Evolutionary conservation across 805 yeast genomes (phyloP), one percentile per base, ranked within the genome.

Genomic region (Starmerella gropengiesseri): DNA sequence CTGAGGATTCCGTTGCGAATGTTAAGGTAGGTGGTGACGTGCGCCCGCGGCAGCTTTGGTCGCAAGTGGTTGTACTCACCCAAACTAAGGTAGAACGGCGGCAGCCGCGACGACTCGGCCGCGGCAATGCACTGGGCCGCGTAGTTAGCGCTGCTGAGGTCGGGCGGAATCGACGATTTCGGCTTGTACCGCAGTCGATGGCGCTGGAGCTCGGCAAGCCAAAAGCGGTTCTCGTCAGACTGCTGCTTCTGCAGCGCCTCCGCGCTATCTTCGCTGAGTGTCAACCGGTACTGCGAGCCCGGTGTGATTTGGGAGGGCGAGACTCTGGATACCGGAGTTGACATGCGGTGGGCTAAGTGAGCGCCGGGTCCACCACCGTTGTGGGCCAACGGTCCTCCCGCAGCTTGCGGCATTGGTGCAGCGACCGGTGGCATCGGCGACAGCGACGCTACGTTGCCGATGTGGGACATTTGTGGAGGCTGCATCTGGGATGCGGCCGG

Each of bases 1-100:
- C 67, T 52, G 31, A 64, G 47, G 29, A 66, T 63, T 11, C 67
- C 69, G 46, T 66, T 66, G 18, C 70, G 57, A 29, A 66, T 61
- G 46, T 65, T 64, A 25, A 66, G 51, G 40, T 65, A 66, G 14
- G 68, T 64, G 13, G 70, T 63, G 37, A 66, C 64, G 43, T 65
- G 69, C 3, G 57, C 51, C 29, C 55, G 55, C 22, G 58, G 55
- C 35, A 66, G 50, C 8, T 52, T 54, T n/a, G 53, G 43, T 11
- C 65, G 54, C 40, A 65, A 53, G 27, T 61, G 52, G 33, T 53
- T 52, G 49, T 62, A 62, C 51, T 66, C 70, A 17, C 57, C 60
- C 13, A 53, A 52, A 36, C 58, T 60, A 16, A 66, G 55, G 3
- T 57, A 44, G 48, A 54, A 63, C 6, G 70, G 69, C 3, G 63